These are phyloP conservation scores for Xylaria sp. DNA, from an alignment of 2,329 filamentous ascomycete genomes.

Conservation along the genomic window DNA sequence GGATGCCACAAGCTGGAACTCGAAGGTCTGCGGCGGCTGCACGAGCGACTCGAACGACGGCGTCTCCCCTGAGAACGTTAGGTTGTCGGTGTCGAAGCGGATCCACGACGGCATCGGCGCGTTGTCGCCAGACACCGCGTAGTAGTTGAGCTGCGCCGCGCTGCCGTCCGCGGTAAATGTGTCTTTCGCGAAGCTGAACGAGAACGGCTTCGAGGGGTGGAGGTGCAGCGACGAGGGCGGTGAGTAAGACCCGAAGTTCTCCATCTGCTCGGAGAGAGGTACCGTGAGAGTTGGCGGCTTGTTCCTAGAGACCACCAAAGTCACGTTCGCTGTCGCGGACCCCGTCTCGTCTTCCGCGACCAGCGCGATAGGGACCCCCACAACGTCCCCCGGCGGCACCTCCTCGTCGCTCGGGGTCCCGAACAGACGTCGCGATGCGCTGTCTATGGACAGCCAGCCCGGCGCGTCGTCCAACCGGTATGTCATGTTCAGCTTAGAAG, in stretches of 20 bases:
- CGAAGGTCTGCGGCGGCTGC: conserved; percentile 71
- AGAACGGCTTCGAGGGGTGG: conserved; percentile 56
- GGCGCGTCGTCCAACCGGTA: conserved; percentile 70
- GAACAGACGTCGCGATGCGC: conserved; percentile 63
- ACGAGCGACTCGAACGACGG: conserved; percentile 66
- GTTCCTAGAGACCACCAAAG: conserved; percentile 68
- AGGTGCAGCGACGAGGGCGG: conserved; percentile 61
- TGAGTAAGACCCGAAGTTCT: conserved; percentile 60
- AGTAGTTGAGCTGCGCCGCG: conserved; percentile 65
- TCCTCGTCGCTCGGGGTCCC: conserved; percentile 67
- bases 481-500: conserved; percentile 58
- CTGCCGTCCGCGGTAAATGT: conserved; percentile 63
- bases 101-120: conserved; percentile 88
- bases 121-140: conserved; percentile 74
- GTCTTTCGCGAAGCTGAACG: conserved; percentile 54
- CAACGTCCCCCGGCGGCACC: conserved; percentile 52
- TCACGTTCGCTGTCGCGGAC: conserved; percentile 65
- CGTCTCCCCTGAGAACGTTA: conserved; percentile 73
- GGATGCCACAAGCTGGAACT: conserved; percentile 74
- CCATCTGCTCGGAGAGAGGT: conserved; percentile 61
- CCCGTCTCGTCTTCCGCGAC: conserved; percentile 70
- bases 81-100: conserved; percentile 63
- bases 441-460: conserved; percentile 74
- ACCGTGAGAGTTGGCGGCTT: conserved; percentile 56
- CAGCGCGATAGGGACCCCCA: conserved; percentile 65